Evolutionary conservation across 257 asterid genomes (phyloP), one percentile per base, ranked within the genome.

Genomic region (Rehmannia glutinosa): DNA sequence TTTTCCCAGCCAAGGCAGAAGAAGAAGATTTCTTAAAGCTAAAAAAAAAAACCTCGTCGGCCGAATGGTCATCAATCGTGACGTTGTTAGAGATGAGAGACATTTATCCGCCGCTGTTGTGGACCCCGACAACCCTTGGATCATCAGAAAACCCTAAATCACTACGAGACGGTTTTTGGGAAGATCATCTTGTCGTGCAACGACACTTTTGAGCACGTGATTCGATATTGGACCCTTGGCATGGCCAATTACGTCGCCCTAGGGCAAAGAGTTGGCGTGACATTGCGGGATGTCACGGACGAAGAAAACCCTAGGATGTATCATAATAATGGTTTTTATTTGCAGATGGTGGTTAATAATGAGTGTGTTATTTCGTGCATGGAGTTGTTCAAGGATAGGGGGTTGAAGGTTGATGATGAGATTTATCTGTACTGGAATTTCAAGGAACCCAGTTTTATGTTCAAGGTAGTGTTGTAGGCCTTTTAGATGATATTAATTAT

Each of bases 211-310:
- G 81, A 81, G 38, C 69, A 78, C 27, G 36, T 83, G 17, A 16
- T 80, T 3, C 53, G 80, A 2, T 56, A 77, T 12, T 83, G 82
- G 88, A 42, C 23, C 11, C n/a, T 77, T 16, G 25, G 21, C 16
- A 46, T 50, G 77, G 75, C 78, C 1, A 69, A 41, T 30, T 73
- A 43, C 33, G 20, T 66, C 7, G 81, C 62, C 0, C 6, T 38
- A 3, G 81, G 82, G 9, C 63, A 58, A 8, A 73, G 32, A 27
- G 55, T 65, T 8, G 7, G 45, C 0, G 81, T 78, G 9, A 4
- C 11, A 1, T 23, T 82, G 38, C 80, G 82, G 81, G 91, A 84
- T 68, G 53, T 77, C 3, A 82, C 81, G 0, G 83, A 80, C 0
- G 68, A 60, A 10, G 45, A 27, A 2, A 39, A 32, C 17, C 76